These are phyloP conservation scores for Kodamaea restingae DNA, from an alignment of 805 yeast species.

Conservation along the genomic window DNA sequence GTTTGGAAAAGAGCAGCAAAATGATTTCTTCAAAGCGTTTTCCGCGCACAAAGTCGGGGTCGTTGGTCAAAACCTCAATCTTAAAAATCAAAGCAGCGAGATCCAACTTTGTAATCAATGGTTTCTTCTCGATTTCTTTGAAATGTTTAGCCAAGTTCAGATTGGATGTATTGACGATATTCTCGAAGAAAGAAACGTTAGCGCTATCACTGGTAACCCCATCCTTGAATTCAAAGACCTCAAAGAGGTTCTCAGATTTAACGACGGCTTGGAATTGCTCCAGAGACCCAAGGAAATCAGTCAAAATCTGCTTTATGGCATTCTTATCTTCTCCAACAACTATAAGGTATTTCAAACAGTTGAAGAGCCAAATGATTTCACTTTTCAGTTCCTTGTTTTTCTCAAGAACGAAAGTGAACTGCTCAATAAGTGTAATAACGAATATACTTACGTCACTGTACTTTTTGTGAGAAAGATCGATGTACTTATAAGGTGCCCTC, in stretches of 20 bases:
- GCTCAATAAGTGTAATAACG: slow-evolving; percentile 51
- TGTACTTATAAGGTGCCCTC: slow-evolving; percentile 77
- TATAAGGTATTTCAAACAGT: slow-evolving; percentile 44
- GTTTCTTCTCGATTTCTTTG: slow-evolving; percentile 17
- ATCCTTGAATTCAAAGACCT: slow-evolving; percentile 7
- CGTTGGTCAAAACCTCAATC: slow-evolving; percentile 26
- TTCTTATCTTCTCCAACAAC: slow-evolving; percentile 57
- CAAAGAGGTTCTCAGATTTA: slow-evolving; percentile 6
- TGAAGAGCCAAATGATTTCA: slow-evolving; percentile 45
- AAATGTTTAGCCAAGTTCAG: slow-evolving; percentile 4
- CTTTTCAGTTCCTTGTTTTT: slow-evolving; percentile 14
- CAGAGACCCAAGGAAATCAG: slow-evolving; percentile 9
- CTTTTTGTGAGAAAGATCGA: slow-evolving; percentile 47
- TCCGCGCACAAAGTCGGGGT: slow-evolving; percentile 16
- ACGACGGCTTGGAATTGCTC: slow-evolving; percentile 7
- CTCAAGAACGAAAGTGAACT: slow-evolving; percentile 52
- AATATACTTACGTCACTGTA: slow-evolving; percentile 31
- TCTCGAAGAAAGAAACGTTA: slow-evolving; percentile 12
- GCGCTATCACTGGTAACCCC: not conserved
- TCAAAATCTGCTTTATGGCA: slow-evolving; percentile 16
- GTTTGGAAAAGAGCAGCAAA: slow-evolving; percentile 37
- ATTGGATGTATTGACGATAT: slow-evolving; percentile 11
- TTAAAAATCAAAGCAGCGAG: slow-evolving; percentile 43
- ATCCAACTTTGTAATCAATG: slow-evolving; percentile 47
- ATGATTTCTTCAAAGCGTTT: slow-evolving; percentile 12